Percentiles rank a stretch among this genome's conserved stretches.
Evolutionary conservation across 1,284 basidiomycete species (phyloP).

Genomic region (Neolentinus lepideus): DNA sequence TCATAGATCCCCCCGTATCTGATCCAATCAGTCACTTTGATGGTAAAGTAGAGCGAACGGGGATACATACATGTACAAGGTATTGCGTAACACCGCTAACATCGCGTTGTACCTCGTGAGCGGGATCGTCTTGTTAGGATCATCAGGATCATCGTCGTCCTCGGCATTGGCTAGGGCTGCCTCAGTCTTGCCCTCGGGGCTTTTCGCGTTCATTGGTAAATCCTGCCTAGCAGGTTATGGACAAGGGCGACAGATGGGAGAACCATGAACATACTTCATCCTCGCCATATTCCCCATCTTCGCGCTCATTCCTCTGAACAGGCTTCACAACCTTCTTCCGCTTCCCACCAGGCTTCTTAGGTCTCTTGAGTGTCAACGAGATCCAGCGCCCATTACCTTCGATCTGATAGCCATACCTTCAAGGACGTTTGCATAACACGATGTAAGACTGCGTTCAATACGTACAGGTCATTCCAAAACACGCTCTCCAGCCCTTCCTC

Average conservation of each 20-base stretch:
- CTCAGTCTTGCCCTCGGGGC: neutral
- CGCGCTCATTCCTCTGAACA: conserved; percentile 10
- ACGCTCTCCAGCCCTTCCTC: conserved; percentile 84
- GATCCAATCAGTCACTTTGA: neutral
- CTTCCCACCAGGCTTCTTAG: conserved; percentile 41
- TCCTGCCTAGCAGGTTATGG: neutral
- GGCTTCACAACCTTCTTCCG: conserved; percentile 30
- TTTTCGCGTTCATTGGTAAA: neutral
- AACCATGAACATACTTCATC: no score
- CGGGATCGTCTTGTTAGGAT: conserved; percentile 67
- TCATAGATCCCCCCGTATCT: conserved; percentile 90
- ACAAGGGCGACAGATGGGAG: neutral
- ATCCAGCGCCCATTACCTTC: conserved; percentile 78
- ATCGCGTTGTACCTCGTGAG: conserved; percentile 88
- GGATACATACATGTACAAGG: conserved; percentile 67
- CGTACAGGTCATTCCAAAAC: conserved; percentile 81
- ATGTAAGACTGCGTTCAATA: conserved; percentile 7
- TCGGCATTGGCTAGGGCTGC: neutral
- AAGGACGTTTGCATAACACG: neutral
- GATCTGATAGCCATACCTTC: conserved; percentile 77
- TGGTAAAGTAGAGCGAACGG: neutral
- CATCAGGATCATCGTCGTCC: conserved; percentile 50
- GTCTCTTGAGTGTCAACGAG: conserved; percentile 64
- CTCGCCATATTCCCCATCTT: conserved; percentile 21
- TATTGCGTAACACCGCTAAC: conserved; percentile 83